phyloP scores from a whole-genome alignment of 1,139 yeast species.

The Pichiaceae sp. region DNA sequence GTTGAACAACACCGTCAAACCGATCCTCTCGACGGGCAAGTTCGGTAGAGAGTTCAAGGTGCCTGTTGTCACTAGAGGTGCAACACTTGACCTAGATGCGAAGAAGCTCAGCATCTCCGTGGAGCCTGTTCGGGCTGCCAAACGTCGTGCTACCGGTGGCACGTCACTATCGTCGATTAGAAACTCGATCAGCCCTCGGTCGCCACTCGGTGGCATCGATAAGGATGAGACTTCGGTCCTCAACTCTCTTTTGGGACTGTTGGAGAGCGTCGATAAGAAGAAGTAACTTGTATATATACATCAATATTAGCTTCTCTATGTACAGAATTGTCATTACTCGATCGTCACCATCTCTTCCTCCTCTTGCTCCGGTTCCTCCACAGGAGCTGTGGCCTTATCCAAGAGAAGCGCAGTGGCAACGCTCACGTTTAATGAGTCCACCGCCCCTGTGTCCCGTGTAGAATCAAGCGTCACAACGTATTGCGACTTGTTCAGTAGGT shows the following conservation, averaged over 20 bases:
- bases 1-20: slow-evolving; percentile 11
- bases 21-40: slow-evolving; percentile 13
- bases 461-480: slow-evolving; percentile 45
- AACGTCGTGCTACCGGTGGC: slow-evolving; percentile 5
- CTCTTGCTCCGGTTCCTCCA: no score
- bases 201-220: slow-evolving; percentile 12
- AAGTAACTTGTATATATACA: background rate
- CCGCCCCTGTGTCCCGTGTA: slow-evolving; percentile 26
- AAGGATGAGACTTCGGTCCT: slow-evolving; percentile 13
- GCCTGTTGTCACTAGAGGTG: slow-evolving; percentile 17
- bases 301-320: background rate
- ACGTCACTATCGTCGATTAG: slow-evolving; percentile 7
- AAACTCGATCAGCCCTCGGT: slow-evolving; percentile 11
- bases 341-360: no score
- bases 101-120: slow-evolving; percentile 16
- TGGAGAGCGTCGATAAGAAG: slow-evolving; percentile 8
- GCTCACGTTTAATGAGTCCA: slow-evolving; percentile 83
- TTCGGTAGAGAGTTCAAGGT: slow-evolving; percentile 19
- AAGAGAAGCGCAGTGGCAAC: slow-evolving; percentile 76
- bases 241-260: slow-evolving; percentile 13
- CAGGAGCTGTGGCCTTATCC: slow-evolving; percentile 21
- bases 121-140: slow-evolving; percentile 14
- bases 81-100: slow-evolving; percentile 14
- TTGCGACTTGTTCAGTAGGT: slow-evolving; percentile 55
- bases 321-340: no score